phyloP scores from a whole-genome alignment of 129 eudicot species.

The Arctium lappa region DNA sequence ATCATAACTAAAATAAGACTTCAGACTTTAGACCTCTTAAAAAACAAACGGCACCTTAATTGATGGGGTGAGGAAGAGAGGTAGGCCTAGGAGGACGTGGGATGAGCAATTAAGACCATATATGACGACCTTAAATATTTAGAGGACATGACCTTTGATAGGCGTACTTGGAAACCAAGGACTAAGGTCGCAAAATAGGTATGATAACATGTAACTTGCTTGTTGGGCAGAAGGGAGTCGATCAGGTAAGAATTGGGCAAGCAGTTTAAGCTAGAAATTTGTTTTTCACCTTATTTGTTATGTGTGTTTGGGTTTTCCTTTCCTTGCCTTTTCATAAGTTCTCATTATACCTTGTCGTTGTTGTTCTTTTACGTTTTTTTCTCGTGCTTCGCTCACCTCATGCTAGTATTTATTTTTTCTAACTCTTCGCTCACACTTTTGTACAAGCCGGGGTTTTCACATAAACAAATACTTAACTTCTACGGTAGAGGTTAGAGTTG shows the following conservation, averaged over 20 bases:
- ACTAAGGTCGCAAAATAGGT: no score
- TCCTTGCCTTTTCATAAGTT: background rate
- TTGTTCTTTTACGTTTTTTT: no score
- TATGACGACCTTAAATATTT: background rate
- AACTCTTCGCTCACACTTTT: no score
- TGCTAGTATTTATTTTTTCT: background rate
- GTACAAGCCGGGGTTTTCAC: no score
- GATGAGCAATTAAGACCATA: background rate
- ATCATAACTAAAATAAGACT: no score
- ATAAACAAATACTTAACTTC: no score
- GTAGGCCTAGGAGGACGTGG: background rate
- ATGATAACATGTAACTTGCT: no score
- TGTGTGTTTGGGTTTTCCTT: background rate
- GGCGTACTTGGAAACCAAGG: no score
- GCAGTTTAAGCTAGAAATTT: background rate
- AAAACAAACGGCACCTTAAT: no score
- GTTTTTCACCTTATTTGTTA: background rate
- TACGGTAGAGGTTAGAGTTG: no score
- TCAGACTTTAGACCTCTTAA: no score
- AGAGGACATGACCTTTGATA: background rate
- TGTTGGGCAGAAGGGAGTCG: no score
- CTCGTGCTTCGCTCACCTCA: background rate
- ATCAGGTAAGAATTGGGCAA: background rate
- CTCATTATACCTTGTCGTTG: background rate
- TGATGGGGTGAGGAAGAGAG: background rate